Percentiles rank a stretch among this genome's conserved stretches.
Evolutionary conservation across 1,284 basidiomycete genomes (phyloP).

Genomic region (Trichosporon ovoides): DNA sequence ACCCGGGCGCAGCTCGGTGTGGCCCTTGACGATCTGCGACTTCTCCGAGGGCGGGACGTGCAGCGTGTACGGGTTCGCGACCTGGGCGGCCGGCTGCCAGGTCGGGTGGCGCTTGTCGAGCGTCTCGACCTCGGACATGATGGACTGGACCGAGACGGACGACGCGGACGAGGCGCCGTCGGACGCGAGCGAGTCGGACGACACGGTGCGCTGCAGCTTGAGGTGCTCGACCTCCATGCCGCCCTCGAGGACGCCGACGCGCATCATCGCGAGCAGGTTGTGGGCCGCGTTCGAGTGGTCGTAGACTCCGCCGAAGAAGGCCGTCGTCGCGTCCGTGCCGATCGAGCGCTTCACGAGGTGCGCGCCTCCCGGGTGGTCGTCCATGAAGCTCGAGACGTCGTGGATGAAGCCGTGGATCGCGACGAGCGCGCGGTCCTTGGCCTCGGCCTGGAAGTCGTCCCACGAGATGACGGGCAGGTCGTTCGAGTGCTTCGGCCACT

Average conservation of each 20-base stretch:
- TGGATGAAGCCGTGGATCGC: conserved; percentile 87
- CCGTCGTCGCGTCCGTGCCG: conserved; percentile 81
- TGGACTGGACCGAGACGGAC: conserved; percentile 32
- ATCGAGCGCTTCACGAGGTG: conserved; percentile 59
- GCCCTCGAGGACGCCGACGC: conserved; percentile 77
- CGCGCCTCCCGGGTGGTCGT: conserved; percentile 82
- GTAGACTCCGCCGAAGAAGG: conserved; percentile 91
- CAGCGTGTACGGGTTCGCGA: conserved; percentile 32
- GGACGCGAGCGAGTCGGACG: conserved; percentile 19
- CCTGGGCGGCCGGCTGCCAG: conserved; percentile 42
- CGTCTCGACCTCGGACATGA: conserved; percentile 25
- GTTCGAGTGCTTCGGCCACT: conserved; percentile 62
- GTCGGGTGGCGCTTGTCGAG: conserved; percentile 22
- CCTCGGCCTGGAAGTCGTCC: conserved; percentile 71
- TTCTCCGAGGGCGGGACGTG: conserved; percentile 47
- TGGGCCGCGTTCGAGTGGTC: conserved; percentile 90
- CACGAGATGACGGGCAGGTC: conserved; percentile 76
- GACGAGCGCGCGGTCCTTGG: conserved; percentile 68
- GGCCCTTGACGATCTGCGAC: conserved; percentile 36
- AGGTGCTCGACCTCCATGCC: conserved; percentile 62
- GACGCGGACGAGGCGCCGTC: conserved; percentile 35
- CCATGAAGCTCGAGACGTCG: conserved; percentile 76
- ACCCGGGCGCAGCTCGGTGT: conserved; percentile 43
- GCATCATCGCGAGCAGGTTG: conserved; percentile 74
- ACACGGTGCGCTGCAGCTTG: conserved; percentile 28